These are phyloP conservation scores for Cyclaneusma minus DNA, from an alignment of 2,329 filamentous ascomycete genomes.

Conservation along the genomic window DNA sequence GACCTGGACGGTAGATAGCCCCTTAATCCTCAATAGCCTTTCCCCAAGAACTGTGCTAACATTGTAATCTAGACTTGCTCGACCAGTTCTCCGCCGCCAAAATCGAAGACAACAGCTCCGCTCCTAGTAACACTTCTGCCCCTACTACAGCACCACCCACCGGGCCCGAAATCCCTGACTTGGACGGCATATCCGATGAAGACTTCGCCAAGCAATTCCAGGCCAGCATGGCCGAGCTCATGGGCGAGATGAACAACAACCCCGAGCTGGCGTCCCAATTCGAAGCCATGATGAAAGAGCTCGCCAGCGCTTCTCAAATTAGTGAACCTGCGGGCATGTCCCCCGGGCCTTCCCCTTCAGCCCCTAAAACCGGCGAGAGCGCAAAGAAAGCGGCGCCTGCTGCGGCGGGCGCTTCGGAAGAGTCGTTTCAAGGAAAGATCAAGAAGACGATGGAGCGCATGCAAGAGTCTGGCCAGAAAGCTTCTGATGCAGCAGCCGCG, in stretches of 20 bases:
- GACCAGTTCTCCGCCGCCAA: constrained; percentile 70
- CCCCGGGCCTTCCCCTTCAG: constrained; percentile 10
- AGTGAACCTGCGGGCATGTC: constrained; percentile 15
- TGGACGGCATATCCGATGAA: constrained; percentile 43
- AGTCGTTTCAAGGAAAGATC: constrained; percentile 83
- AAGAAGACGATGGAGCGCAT: constrained; percentile 90
- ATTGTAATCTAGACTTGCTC: constrained; percentile 55
- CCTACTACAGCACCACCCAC: constrained; percentile 7
- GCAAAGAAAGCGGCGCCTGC: constrained; percentile 12
- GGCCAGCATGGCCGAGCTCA: constrained; percentile 71
- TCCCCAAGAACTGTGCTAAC: constrained; percentile 5
- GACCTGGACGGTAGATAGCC: constrained; percentile 68
- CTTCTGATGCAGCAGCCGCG: constrained; percentile 55
- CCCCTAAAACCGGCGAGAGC: constrained; percentile 11
- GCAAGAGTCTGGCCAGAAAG: constrained; percentile 76
- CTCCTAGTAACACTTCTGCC: constrained; percentile 13
- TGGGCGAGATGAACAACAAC: constrained; percentile 52
- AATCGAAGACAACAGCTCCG: constrained; percentile 29
- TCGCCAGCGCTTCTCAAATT: constrained; percentile 36
- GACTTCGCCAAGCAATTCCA: constrained; percentile 80
- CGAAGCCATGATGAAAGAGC: constrained; percentile 60
- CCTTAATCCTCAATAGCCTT: background rate
- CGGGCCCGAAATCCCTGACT: constrained; percentile 8
- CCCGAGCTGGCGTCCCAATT: constrained; percentile 67
- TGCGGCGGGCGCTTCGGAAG: constrained; percentile 30